phyloP scores from a whole-genome alignment of 164 flowering plant genomes.

The Taxillus chinensis region DNA sequence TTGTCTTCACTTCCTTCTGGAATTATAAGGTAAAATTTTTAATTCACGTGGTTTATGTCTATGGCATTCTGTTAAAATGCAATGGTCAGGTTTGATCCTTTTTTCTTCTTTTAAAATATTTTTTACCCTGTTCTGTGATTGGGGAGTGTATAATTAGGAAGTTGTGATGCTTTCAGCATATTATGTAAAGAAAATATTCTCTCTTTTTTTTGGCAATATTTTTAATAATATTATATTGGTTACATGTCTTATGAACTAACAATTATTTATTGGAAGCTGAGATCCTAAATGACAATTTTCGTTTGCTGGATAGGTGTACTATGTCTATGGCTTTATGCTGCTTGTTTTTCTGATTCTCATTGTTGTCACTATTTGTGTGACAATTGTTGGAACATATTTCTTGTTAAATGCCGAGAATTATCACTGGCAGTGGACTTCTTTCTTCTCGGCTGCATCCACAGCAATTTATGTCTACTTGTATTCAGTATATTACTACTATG shows the following conservation, averaged over 20 bases:
- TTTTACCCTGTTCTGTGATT: too few species aligned
- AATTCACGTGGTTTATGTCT: background rate
- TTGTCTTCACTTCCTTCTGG: conserved; percentile 99
- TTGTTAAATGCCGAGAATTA: conserved; percentile 97
- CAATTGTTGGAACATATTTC: conserved; percentile 95
- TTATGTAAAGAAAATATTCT: too few species aligned
- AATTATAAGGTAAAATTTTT: conserved; percentile 77
- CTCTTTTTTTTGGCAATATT: too few species aligned
- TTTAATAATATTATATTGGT: too few species aligned
- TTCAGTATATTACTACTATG: conserved; percentile 81
- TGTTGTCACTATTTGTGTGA: conserved; percentile 92
- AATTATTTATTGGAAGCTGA: too few species aligned
- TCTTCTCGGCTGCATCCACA: conserved; percentile 98
- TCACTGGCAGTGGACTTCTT: conserved; percentile 99
- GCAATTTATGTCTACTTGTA: conserved; percentile 91
- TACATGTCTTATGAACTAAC: too few species aligned
- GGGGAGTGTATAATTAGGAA: too few species aligned
- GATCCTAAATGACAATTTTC: background rate
- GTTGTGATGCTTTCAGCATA: too few species aligned
- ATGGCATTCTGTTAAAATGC: too few species aligned
- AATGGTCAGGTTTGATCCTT: too few species aligned
- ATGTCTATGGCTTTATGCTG: conserved; percentile 96
- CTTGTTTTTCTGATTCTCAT: conserved; percentile 90
- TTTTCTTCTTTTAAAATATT: too few species aligned
- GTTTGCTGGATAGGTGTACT: conserved; percentile 64